These are phyloP conservation scores for Endotrypanum monterogeii DNA, from an alignment of 208 protist species.

Conservation along the genomic window DNA sequence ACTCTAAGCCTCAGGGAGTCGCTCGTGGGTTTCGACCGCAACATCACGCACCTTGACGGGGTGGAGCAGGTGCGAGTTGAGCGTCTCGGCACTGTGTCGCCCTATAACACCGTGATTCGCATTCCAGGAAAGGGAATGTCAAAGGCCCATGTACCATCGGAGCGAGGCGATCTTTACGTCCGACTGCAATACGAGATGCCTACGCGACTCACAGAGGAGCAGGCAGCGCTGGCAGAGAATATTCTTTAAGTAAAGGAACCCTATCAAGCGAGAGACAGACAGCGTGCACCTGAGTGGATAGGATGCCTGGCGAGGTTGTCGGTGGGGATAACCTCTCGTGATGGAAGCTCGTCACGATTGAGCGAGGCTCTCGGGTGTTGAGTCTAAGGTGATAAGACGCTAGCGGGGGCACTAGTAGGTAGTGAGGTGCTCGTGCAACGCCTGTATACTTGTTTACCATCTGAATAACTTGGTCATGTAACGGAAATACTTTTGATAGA, in stretches of 20 bases:
- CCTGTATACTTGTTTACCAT: background rate
- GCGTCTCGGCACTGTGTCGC: slow-evolving; percentile 37
- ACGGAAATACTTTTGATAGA: background rate
- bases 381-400: background rate
- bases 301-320: no score
- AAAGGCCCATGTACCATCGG: slow-evolving; percentile 73
- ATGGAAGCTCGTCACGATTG: background rate
- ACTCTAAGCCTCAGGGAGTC: slow-evolving; percentile 86
- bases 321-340: background rate
- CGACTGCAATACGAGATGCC: slow-evolving; percentile 82
- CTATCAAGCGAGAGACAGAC: no score
- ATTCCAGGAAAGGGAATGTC: slow-evolving; percentile 93
- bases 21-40: slow-evolving; percentile 87
- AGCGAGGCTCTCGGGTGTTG: background rate
- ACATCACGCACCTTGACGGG: slow-evolving; percentile 88
- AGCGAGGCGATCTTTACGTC: slow-evolving; percentile 91
- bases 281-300: no score
- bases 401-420: background rate
- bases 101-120: slow-evolving; percentile 67
- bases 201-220: slow-evolving; percentile 45
- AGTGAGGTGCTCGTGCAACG: background rate
- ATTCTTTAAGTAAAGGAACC: slow-evolving; percentile 14
- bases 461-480: background rate
- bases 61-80: slow-evolving; percentile 47
- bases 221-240: slow-evolving; percentile 31